These are phyloP conservation scores for Xylaria curta DNA, from an alignment of 495 filamentous ascomycete species.

Conservation along the genomic window DNA sequence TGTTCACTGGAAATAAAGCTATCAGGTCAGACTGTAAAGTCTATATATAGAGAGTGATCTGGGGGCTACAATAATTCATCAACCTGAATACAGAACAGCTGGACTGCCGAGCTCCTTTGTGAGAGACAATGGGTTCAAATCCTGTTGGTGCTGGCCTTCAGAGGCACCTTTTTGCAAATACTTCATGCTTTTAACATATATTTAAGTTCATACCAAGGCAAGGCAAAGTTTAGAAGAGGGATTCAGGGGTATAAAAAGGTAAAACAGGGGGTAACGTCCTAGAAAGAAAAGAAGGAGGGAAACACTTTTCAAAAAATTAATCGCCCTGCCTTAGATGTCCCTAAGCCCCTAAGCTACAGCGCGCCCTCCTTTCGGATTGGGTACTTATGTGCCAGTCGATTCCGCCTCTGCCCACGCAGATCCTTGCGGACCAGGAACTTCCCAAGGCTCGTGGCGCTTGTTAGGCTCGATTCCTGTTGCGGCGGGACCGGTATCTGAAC, in stretches of 20 bases:
- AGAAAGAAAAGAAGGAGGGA: neutral
- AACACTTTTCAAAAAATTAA: neutral
- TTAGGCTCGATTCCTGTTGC: neutral
- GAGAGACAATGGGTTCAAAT: neutral
- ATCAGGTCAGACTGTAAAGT: neutral
- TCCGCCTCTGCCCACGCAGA: constrained; percentile 13
- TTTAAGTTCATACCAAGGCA: neutral
- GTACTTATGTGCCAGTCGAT: neutral
- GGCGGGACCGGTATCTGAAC: constrained; percentile 14
- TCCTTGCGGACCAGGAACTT: neutral
- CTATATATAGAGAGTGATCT: neutral
- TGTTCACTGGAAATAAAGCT: neutral
- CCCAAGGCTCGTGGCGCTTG: constrained; percentile 6
- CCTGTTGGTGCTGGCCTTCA: neutral
- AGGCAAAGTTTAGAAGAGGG: neutral
- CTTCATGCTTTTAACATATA: neutral
- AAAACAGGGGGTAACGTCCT: neutral
- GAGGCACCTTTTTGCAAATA: neutral
- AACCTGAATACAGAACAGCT: neutral
- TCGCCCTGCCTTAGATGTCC: constrained; percentile 4
- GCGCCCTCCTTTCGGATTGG: constrained; percentile 14
- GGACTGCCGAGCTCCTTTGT: neutral
- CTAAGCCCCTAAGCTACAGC: constrained; percentile 7
- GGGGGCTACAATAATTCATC: too few species aligned
- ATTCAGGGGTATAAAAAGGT: neutral